Percentiles rank a stretch among this genome's conserved stretches.
Evolutionary conservation across 495 filamentous ascomycete genomes (phyloP).

Genomic region (Astrothelium macrocarpum): DNA sequence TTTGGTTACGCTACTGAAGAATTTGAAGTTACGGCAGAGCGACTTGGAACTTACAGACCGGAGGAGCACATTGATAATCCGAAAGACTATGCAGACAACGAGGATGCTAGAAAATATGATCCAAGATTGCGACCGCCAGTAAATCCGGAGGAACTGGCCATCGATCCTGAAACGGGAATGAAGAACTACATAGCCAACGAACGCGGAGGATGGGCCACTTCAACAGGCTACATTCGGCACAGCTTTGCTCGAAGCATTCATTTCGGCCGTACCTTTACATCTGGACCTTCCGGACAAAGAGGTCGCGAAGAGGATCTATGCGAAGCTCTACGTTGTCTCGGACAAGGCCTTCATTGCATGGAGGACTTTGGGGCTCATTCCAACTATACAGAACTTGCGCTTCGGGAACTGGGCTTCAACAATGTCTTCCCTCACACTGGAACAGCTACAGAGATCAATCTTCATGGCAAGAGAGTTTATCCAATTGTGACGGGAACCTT

Average conservation of each 20-base stretch:
- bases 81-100: slow-evolving; percentile 80
- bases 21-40: slow-evolving; percentile 89
- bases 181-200: slow-evolving; percentile 99
- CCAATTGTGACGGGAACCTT: slow-evolving; percentile 90
- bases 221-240: slow-evolving; percentile 77
- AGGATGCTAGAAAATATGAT: slow-evolving; percentile 78
- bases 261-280: slow-evolving; percentile 76
- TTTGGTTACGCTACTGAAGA: slow-evolving; percentile 96
- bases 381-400: slow-evolving; percentile 82
- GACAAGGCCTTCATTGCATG: slow-evolving; percentile 84
- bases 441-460: slow-evolving; percentile 57
- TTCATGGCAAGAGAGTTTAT: slow-evolving; percentile 65
- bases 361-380: slow-evolving; percentile 95
- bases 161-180: slow-evolving; percentile 79
- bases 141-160: slow-evolving; percentile 61
- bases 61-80: slow-evolving; percentile 86
- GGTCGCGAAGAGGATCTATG: slow-evolving; percentile 79
- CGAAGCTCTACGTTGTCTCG: slow-evolving; percentile 80
- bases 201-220: slow-evolving; percentile 72
- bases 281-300: slow-evolving; percentile 45
- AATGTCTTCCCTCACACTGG: slow-evolving; percentile 84
- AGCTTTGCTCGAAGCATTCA: slow-evolving; percentile 80
- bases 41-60: slow-evolving; percentile 84
- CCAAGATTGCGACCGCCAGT: slow-evolving; percentile 72
- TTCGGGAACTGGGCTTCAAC: slow-evolving; percentile 74